Percentiles rank a stretch among this genome's conserved stretches.
phyloP scores from a whole-genome alignment of 345 rosid genomes.

The Gossypium anomalum region DNA sequence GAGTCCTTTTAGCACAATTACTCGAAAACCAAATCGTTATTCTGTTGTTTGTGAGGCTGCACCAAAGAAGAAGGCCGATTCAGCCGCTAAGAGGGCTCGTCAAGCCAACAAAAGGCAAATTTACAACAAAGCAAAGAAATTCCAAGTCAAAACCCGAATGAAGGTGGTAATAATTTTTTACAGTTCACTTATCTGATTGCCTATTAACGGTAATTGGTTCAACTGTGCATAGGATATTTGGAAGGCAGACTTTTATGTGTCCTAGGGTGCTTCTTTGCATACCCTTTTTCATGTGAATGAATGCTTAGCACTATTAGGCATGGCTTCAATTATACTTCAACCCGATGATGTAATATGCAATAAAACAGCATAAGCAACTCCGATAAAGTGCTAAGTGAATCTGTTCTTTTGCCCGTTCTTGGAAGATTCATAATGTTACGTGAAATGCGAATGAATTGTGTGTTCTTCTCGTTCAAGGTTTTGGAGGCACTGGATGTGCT shows the following conservation, averaged over 20 bases:
- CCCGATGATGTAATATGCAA: neutral
- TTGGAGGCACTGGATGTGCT: constrained; percentile 68
- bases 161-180: constrained; percentile 44
- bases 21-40: constrained; percentile 39
- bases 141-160: constrained; percentile 54
- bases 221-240: neutral
- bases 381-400: neutral
- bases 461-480: constrained; percentile 40
- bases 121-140: constrained; percentile 76
- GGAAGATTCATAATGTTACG: neutral
- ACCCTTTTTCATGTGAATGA: neutral
- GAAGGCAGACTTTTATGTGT: neutral
- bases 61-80: constrained; percentile 66
- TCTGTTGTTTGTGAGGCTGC: constrained; percentile 74
- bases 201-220: neutral
- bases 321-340: neutral
- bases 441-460: neutral
- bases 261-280: neutral
- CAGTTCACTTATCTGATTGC: neutral
- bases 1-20: constrained; percentile 27
- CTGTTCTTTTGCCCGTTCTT: neutral
- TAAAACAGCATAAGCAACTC: neutral
- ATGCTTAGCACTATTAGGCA: neutral
- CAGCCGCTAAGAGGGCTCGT: constrained; percentile 85
- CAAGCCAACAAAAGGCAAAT: constrained; percentile 84